phyloP scores from a whole-genome alignment of 306 rosid genomes.

The Biancaea sappan region DNA sequence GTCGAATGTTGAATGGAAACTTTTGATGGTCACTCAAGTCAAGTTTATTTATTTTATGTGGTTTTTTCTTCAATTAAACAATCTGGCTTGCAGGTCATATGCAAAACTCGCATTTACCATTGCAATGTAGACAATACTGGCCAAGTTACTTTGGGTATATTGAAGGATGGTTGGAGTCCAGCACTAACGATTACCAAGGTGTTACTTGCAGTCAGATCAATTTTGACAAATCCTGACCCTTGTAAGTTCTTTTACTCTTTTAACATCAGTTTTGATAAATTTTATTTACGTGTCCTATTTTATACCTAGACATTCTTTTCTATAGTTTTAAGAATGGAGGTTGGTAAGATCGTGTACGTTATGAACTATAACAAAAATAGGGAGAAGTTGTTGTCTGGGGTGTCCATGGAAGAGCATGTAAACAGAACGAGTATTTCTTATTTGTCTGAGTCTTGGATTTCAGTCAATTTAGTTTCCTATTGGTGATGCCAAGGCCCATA shows the following conservation, averaged over 20 bases:
- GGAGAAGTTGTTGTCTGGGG: constrained; percentile 7
- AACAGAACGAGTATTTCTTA: not conserved
- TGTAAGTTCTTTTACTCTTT: constrained; percentile 55
- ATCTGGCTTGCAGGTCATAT: constrained; percentile 63
- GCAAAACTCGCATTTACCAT: constrained; percentile 89
- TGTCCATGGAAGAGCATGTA: not conserved
- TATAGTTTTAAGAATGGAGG: not conserved
- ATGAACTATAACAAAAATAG: not conserved
- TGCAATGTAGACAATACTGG: constrained; percentile 79
- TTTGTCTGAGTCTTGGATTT: not conserved
- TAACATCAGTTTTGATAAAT: not conserved
- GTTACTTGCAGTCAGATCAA: constrained; percentile 65
- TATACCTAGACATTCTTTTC: not conserved
- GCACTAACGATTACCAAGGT: constrained; percentile 84
- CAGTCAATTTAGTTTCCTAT: constrained; percentile 5
- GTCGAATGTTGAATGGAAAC: not conserved
- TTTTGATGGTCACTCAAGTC: not conserved
- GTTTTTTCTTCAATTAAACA: constrained; percentile 12
- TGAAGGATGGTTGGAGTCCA: constrained; percentile 96
- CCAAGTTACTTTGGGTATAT: constrained; percentile 61
- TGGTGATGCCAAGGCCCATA: not conserved
- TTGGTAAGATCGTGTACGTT: not conserved
- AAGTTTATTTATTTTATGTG: not conserved
- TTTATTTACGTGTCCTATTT: not conserved
- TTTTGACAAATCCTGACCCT: constrained; percentile 75